phyloP scores from a whole-genome alignment of 805 yeast species.

The Tetrapisispora phaffii region DNA sequence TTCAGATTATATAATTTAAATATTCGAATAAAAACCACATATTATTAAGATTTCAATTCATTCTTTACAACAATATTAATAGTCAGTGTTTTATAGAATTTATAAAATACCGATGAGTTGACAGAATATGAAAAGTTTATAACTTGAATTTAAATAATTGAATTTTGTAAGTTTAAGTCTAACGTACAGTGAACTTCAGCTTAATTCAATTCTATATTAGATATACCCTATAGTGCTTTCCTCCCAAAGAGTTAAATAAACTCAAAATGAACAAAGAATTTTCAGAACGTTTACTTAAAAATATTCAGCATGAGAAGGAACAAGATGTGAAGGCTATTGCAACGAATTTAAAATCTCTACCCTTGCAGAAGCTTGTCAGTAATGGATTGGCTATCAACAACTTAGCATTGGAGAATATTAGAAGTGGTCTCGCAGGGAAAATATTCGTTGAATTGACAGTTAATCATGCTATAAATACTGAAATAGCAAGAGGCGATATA shows the following conservation, averaged over 20 bases:
- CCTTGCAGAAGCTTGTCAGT: conserved; percentile 57
- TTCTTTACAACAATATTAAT: too few relatives aligned
- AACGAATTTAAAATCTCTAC: conserved; percentile 34
- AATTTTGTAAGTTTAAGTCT: too few relatives aligned
- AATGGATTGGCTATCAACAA: conserved; percentile 72
- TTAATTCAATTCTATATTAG: too few relatives aligned
- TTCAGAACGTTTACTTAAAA: conserved; percentile 31
- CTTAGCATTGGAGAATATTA: conserved; percentile 46
- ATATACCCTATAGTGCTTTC: too few relatives aligned
- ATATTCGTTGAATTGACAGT: conserved; percentile 53
- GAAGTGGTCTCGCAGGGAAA: conserved; percentile 71
- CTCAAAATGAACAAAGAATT: conserved; percentile 24
- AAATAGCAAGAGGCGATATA: conserved; percentile 41
- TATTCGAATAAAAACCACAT: background rate
- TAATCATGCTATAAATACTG: conserved; percentile 30
- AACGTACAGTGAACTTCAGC: too few relatives aligned
- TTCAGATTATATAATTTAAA: background rate
- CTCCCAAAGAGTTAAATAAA: too few relatives aligned
- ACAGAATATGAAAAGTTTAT: too few relatives aligned
- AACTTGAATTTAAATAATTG: too few relatives aligned
- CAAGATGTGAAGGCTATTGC: conserved; percentile 44
- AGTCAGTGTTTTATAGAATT: too few relatives aligned
- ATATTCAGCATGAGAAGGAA: conserved; percentile 39
- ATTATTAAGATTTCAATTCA: background rate
- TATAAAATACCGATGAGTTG: too few relatives aligned